Base-by-base conservation (phyloP, 129 eudicot species). In the Chrysanthemum lavandulifolium region DNA sequence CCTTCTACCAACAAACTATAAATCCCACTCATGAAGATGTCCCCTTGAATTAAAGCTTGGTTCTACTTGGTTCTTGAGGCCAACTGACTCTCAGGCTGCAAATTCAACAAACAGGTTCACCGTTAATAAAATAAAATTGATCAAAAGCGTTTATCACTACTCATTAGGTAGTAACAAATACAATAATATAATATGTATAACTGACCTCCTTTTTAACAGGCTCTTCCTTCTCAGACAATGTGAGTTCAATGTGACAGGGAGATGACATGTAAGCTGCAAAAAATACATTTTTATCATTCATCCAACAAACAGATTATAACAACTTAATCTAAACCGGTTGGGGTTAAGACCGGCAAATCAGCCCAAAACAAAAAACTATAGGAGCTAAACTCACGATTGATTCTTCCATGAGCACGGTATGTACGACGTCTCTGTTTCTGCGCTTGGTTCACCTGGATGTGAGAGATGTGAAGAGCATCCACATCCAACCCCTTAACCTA, bases 51-150 rank as follows among this genome's bases (percentile, higher is more conserved):
- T 65, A 73, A 73, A 65, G 78, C 84, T 84, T 76, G 82, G 43
- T 74, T 59, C 67, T 80, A 77, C 81, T 80, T 84, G 77, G 69
- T 77, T 68, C 88, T 77, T 14, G 88, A 73, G 56, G 88, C 85
- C 88, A 84, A 80, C 78, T 84, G 85, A 69, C 73, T 68, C 73
- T 80, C 82, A 77, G 80, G 63, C 86, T 78, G 80, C 86, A 82
- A 62, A 5, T 69, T 16, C 11, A 13, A 48, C 43, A 81, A 58
- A 43, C 23, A 5, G 10, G 16, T 52, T 43, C 25, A 43, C 33
- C 40, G 13, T 71, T 40, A 10, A 14, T 60, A 3, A 45, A 3
- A 18, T 7, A n/a, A 16, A 50, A 50, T 25, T n/a, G 29, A 25
- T 9, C 6, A 55, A 47, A 4, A 10, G 47, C 0, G 10, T 53